phyloP scores from a whole-genome alignment of 23 red algal genomes.

The Chondrus crispus region DNA sequence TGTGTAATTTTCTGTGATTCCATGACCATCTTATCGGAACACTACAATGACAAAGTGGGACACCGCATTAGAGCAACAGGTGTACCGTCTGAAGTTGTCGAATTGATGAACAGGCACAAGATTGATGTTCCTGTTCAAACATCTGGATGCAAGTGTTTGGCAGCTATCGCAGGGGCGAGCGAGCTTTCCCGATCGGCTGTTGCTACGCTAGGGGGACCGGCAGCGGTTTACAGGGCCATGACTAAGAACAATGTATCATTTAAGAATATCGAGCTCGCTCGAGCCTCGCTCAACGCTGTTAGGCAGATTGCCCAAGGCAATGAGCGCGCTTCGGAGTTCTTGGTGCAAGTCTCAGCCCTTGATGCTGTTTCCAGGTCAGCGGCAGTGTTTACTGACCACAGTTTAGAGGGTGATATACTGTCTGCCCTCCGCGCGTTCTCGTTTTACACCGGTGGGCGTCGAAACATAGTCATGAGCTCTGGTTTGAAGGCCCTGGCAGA shows the following conservation, averaged over 20 bases:
- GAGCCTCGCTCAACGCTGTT: slow-evolving; percentile 28
- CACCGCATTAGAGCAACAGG: slow-evolving; percentile 34
- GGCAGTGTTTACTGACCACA: slow-evolving; percentile 47
- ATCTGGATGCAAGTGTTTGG: slow-evolving; percentile 16
- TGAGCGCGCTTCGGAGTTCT: slow-evolving; percentile 43
- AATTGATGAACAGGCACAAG: slow-evolving; percentile 33
- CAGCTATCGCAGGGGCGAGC: slow-evolving; percentile 31
- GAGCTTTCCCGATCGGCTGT: slow-evolving; percentile 61
- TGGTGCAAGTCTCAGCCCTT: slow-evolving; percentile 29
- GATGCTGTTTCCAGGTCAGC: slow-evolving; percentile 51
- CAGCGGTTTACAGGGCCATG: slow-evolving; percentile 41
- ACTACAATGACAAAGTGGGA: slow-evolving; percentile 50
- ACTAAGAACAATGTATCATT: slow-evolving; percentile 53
- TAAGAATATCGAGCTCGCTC: slow-evolving; percentile 46
- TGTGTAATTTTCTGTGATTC: slow-evolving; percentile 42
- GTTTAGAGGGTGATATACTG: slow-evolving; percentile 45
- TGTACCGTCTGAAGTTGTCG: slow-evolving; percentile 39
- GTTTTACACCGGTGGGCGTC: slow-evolving; percentile 40
- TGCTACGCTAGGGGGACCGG: slow-evolving; percentile 43
- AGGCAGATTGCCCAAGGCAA: slow-evolving; percentile 52
- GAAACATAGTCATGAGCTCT: slow-evolving; percentile 64
- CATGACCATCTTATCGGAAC: slow-evolving; percentile 13
- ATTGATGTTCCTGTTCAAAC: slow-evolving; percentile 29
- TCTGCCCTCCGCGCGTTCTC: slow-evolving; percentile 46
- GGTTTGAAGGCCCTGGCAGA: slow-evolving; percentile 32